phyloP scores from a whole-genome alignment of 805 yeast species.

The Saccharomycopsis babjevae region DNA sequence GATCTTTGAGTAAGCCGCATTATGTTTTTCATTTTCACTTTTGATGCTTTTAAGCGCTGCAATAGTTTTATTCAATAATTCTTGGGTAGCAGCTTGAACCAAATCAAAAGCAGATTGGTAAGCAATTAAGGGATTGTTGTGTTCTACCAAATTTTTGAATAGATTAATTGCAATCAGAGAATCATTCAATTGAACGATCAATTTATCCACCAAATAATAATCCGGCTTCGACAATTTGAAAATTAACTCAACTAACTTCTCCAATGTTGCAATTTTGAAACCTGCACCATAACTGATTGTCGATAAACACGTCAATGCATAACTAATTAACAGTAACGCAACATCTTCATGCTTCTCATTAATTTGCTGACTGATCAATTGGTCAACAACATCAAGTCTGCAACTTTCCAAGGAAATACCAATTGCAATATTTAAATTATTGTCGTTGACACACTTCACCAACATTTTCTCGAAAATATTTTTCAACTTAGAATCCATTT shows the following conservation, averaged over 20 bases:
- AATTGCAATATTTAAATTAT: conserved; percentile 70
- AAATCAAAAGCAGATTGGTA: conserved; percentile 94
- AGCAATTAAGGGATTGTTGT: conserved; percentile 47
- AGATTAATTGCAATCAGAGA: conserved; percentile 55
- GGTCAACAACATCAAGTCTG: conserved; percentile 69
- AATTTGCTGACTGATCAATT: conserved; percentile 37
- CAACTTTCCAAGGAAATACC: conserved; percentile 88
- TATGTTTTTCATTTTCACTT: conserved; percentile 23
- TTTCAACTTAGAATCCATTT: conserved; percentile 53
- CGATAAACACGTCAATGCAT: conserved; percentile 60
- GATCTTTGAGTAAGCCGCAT: conserved; percentile 31
- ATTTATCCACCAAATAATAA: conserved; percentile 73
- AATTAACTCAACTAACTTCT: conserved; percentile 50
- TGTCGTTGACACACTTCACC: conserved; percentile 57
- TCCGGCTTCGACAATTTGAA: conserved; percentile 57
- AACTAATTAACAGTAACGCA: conserved; percentile 50
- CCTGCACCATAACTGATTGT: conserved; percentile 52
- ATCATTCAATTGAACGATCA: conserved; percentile 82
- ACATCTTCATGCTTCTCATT: conserved; percentile 37
- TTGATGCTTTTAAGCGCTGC: conserved; percentile 18
- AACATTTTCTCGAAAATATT: conserved; percentile 81
- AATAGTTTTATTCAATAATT: conserved; percentile 50
- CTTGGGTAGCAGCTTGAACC: conserved; percentile 86
- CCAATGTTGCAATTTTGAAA: conserved; percentile 58
- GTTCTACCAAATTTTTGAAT: conserved; percentile 48